These are phyloP conservation scores for Penicillium argentinense DNA, from an alignment of 495 filamentous ascomycete genomes.

Conservation along the genomic window DNA sequence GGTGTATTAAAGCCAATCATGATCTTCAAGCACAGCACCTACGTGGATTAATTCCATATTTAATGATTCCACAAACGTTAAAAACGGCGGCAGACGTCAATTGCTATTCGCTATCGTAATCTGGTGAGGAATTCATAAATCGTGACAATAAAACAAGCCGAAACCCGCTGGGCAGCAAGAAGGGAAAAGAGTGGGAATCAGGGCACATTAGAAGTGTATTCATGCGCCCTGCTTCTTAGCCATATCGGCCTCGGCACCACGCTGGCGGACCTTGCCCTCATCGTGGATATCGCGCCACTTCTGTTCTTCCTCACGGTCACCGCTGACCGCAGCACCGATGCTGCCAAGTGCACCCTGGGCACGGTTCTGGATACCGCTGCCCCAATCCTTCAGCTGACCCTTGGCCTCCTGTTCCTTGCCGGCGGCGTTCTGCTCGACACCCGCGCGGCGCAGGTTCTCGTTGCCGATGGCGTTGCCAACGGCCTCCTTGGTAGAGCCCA, in stretches of 20 bases:
- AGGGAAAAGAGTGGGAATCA: no score
- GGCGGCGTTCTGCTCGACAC: slow-evolving; percentile 73
- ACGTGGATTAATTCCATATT: no score
- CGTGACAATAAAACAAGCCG: no score
- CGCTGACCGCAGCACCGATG: slow-evolving; percentile 67
- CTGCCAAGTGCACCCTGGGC: slow-evolving; percentile 69
- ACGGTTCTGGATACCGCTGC: slow-evolving; percentile 69
- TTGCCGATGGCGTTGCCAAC: slow-evolving; percentile 73
- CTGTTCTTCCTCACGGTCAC: slow-evolving; percentile 63
- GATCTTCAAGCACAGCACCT: no score
- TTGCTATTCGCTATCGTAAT: no score
- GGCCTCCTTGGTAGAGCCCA: slow-evolving; percentile 82
- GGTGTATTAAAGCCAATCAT: no score
- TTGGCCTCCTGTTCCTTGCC: slow-evolving; percentile 82
- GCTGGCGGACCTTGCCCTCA: slow-evolving; percentile 79
- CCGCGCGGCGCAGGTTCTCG: slow-evolving; percentile 70
- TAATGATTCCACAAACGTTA: no score
- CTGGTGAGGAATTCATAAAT: no score
- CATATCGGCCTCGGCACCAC: slow-evolving; percentile 82
- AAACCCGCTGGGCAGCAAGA: no score
- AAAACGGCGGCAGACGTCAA: no score
- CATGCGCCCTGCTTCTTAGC: slow-evolving; percentile 57
- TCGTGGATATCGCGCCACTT: slow-evolving; percentile 71
- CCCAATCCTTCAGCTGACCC: slow-evolving; percentile 78
- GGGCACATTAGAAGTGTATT: no score